Conservation (phyloP, 805 yeast genomes). For the Candida arabinofermentans region DNA sequence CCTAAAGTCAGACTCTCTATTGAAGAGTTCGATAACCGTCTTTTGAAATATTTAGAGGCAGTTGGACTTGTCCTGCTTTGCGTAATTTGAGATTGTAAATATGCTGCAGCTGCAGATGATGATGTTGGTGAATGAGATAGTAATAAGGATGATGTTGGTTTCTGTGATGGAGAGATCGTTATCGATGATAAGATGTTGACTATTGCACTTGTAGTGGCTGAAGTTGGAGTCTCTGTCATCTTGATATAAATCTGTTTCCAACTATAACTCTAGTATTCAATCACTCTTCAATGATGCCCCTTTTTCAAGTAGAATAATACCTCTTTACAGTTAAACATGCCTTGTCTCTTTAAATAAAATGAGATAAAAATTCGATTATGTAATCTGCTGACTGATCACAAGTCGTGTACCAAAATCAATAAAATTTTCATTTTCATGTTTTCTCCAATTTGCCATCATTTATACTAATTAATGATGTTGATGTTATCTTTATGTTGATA, state of each 20-base stretch:
- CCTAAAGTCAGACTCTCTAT: not conserved
- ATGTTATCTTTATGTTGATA: not conserved
- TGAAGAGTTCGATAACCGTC: conserved; percentile 20
- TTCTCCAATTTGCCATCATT: not conserved
- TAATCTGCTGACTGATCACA: no score
- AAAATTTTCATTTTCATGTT: no score
- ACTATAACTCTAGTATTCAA: not conserved
- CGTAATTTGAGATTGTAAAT: conserved; percentile 1
- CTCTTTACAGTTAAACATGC: no score
- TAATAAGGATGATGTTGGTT: not conserved
- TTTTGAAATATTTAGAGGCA: conserved; percentile 6
- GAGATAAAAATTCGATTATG: no score
- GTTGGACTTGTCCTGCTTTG: conserved; percentile 2
- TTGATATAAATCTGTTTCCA: no score
- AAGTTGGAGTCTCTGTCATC: not conserved
- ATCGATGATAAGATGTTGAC: conserved; percentile 18
- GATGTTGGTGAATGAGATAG: no score
- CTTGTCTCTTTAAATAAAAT: no score
- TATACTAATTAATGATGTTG: not conserved
- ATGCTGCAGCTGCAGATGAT: not conserved
- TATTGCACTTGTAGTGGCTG: conserved; percentile 9
- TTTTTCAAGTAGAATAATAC: no score
- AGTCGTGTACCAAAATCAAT: no score
- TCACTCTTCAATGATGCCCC: no score
- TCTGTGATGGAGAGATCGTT: conserved; percentile 7